phyloP scores from a whole-genome alignment of 805 yeast genomes.

The Saccharomycopsis microspora region DNA sequence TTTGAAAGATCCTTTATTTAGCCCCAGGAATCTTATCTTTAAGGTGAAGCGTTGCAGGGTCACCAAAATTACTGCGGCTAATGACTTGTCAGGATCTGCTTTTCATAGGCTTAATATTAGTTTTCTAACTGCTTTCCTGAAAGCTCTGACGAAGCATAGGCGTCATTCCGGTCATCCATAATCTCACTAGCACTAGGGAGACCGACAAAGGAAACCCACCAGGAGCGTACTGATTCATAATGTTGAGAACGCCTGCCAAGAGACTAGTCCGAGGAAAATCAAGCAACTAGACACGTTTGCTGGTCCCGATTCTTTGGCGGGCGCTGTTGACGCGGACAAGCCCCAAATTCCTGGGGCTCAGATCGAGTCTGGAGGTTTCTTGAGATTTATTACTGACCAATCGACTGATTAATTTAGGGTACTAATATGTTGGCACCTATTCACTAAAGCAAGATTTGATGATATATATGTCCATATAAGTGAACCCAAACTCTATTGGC shows the following conservation, averaged over 20 bases:
- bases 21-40: slow-evolving; percentile 47
- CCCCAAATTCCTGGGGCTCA: not conserved
- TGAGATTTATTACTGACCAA: too few relatives aligned
- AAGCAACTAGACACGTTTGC: slow-evolving; percentile 8
- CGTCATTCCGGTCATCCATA: slow-evolving; percentile 44
- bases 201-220: not conserved
- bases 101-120: slow-evolving; percentile 48
- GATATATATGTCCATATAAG: too few relatives aligned
- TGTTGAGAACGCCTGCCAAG: slow-evolving; percentile 14
- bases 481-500: too few relatives aligned
- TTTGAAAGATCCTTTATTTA: slow-evolving; percentile 41
- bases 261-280: slow-evolving; percentile 14
- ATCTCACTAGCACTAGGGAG: slow-evolving; percentile 58
- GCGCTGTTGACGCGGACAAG: not conserved
- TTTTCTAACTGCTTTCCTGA: slow-evolving; percentile 50
- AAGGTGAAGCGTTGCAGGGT: slow-evolving; percentile 52
- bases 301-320: not conserved
- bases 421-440: too few relatives aligned
- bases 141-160: slow-evolving; percentile 44
- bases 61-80: slow-evolving; percentile 54
- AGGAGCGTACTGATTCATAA: slow-evolving; percentile 3
- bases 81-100: slow-evolving; percentile 38
- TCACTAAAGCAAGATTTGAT: too few relatives aligned
- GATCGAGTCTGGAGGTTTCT: slow-evolving; percentile 6
- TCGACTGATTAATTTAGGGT: too few relatives aligned